These are phyloP conservation scores for Tuber indicum DNA, from an alignment of 495 filamentous ascomycete species.

Conservation along the genomic window DNA sequence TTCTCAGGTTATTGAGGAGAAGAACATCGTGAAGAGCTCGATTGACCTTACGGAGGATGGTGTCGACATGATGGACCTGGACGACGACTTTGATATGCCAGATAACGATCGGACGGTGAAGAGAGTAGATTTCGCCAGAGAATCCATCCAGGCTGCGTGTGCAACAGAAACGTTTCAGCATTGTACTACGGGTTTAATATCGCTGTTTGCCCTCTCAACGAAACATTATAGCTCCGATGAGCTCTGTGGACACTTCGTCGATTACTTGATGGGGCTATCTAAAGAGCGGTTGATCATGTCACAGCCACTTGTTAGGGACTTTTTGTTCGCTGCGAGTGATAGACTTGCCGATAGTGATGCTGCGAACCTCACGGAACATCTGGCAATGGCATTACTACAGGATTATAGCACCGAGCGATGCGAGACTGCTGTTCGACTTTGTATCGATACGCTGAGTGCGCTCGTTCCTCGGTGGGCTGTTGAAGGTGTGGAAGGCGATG, in stretches of 20 bases:
- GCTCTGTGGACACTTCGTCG: constrained; percentile 29
- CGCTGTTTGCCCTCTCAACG: constrained; percentile 28
- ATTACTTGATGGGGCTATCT: constrained; percentile 31
- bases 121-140: constrained; percentile 48
- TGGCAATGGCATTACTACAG: constrained; percentile 57
- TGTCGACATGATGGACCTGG: constrained; percentile 69
- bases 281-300: constrained; percentile 35
- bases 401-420: constrained; percentile 62
- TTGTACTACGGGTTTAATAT: constrained; percentile 35
- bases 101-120: constrained; percentile 48
- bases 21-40: constrained; percentile 17
- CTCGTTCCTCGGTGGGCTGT: constrained; percentile 61
- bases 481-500: constrained; percentile 48
- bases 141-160: constrained; percentile 49
- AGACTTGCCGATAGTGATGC: constrained; percentile 43
- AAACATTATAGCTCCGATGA: constrained; percentile 12
- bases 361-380: constrained; percentile 49
- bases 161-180: constrained; percentile 46
- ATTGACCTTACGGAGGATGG: constrained; percentile 19
- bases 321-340: constrained; percentile 42
- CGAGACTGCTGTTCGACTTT: constrained; percentile 64
- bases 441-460: constrained; percentile 62
- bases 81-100: constrained; percentile 58
- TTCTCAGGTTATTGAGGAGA: constrained; percentile 48
- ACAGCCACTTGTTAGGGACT: constrained; percentile 33